A percentile compares a stretch with the other conserved stretches of the same genome.
Evolutionary conservation across 345 rosid genomes (phyloP).

Genomic region (Rhodamnia argentea): DNA sequence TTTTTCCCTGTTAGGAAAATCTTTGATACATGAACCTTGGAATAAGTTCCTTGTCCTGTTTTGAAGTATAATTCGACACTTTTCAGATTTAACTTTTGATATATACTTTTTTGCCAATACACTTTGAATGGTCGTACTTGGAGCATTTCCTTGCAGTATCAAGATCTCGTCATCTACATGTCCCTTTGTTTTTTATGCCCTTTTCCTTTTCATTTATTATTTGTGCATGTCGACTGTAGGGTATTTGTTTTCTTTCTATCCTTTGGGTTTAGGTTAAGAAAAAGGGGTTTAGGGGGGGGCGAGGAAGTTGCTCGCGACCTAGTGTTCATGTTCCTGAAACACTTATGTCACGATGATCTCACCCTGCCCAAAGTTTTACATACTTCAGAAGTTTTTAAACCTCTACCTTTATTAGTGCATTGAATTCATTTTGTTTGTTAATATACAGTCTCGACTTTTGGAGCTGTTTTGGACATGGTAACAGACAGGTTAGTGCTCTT

Average conservation of each 20-base stretch:
- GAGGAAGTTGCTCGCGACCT: background rate
- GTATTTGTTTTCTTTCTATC: too few species aligned
- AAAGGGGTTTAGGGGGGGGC: too few species aligned
- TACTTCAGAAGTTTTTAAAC: background rate
- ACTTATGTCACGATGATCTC: background rate
- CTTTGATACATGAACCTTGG: background rate
- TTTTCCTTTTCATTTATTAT: background rate
- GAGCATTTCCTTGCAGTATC: background rate
- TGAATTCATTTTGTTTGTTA: background rate
- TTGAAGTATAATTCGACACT: background rate
- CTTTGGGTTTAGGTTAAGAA: too few species aligned
- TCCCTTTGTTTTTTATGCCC: background rate
- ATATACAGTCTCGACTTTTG: slow-evolving; percentile 79
- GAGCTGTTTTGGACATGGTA: slow-evolving; percentile 95
- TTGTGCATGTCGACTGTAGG: background rate
- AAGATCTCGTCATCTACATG: background rate
- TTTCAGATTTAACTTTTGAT: background rate
- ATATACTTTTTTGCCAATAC: background rate
- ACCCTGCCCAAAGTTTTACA: background rate
- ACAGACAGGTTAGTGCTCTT: slow-evolving; percentile 63
- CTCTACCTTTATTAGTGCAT: background rate
- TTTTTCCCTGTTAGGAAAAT: background rate
- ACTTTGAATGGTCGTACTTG: background rate
- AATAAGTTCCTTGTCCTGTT: background rate
- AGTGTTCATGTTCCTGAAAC: background rate